phyloP scores from a whole-genome alignment of 805 yeast genomes.

The Candida ponderosae region DNA sequence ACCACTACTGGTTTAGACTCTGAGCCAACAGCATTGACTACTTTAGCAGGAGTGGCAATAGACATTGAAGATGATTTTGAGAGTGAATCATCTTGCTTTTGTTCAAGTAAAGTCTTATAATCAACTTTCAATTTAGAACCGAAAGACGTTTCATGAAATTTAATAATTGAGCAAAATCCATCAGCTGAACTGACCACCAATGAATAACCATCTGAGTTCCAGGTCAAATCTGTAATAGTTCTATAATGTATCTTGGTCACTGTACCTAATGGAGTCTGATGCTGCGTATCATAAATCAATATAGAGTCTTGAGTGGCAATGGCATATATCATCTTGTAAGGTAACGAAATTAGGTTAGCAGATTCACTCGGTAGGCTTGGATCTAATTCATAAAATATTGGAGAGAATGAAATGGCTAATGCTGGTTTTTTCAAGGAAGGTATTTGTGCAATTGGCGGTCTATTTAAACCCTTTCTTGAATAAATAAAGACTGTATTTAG shows the following conservation, averaged over 20 bases:
- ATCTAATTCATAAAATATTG: constrained; percentile 43
- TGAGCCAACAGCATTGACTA: too few species aligned
- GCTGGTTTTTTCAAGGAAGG: constrained; percentile 83
- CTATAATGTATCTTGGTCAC: constrained; percentile 82
- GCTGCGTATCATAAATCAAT: constrained; percentile 72
- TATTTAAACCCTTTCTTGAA: constrained; percentile 58
- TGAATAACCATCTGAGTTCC: constrained; percentile 72
- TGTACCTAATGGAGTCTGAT: constrained; percentile 57
- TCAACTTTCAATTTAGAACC: constrained; percentile 39
- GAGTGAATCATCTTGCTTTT: constrained; percentile 2
- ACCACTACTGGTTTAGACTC: too few species aligned
- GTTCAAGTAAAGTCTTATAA: constrained; percentile 11
- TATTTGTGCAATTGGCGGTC: constrained; percentile 68
- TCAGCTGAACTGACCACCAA: constrained; percentile 80
- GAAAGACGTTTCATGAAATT: constrained; percentile 43
- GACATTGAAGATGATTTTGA: constrained; percentile 1
- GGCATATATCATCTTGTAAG: constrained; percentile 82
- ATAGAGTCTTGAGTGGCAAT: constrained; percentile 89
- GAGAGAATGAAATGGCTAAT: constrained; percentile 72
- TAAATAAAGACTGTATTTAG: constrained; percentile 75
- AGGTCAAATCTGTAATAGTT: constrained; percentile 77
- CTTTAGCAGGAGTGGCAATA: constrained; percentile 3
- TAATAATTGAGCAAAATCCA: constrained; percentile 77
- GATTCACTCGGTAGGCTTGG: neutral
- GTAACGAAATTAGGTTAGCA: constrained; percentile 40